Evolutionary conservation across 148 eudicot genomes (phyloP).

Genomic region (Camellia japonica): DNA sequence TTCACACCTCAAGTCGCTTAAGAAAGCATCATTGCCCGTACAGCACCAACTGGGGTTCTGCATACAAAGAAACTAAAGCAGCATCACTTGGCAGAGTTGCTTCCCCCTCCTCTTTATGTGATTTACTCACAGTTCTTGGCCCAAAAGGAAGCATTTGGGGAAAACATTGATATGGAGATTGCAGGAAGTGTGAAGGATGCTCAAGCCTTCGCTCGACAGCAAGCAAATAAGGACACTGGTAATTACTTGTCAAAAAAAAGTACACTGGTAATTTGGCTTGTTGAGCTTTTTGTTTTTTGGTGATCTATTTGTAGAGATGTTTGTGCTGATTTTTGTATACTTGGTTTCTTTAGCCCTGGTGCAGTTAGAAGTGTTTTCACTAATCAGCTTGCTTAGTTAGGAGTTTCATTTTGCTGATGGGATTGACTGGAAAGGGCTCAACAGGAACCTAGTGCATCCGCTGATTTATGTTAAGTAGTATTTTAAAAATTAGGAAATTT

Average conservation of each 20-base stretch:
- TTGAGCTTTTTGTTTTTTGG: not conserved
- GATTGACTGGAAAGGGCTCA: not conserved
- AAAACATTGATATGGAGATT: constrained; percentile 78
- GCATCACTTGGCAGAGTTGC: constrained; percentile 80
- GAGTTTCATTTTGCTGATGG: not conserved
- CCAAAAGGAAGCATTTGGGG: constrained; percentile 93
- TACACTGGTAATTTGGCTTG: constrained; percentile 48
- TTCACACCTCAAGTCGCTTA: constrained; percentile 90
- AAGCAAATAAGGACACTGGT: constrained; percentile 75
- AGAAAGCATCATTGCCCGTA: constrained; percentile 94
- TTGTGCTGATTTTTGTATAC: not conserved
- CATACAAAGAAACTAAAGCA: constrained; percentile 87
- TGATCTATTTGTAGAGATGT: not conserved
- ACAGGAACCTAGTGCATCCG: not conserved
- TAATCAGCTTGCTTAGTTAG: not conserved
- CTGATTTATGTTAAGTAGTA: not conserved
- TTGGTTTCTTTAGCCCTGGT: not conserved
- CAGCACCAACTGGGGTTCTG: constrained; percentile 73
- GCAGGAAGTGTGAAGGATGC: constrained; percentile 92
- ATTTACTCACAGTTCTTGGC: constrained; percentile 89
- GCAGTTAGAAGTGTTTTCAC: not conserved
- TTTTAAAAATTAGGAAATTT: constrained; percentile 3
- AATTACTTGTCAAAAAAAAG: constrained; percentile 30
- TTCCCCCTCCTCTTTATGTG: constrained; percentile 94
- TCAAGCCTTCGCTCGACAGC: constrained; percentile 76